Conservation (phyloP, 2,329 filamentous ascomycete genomes). For the Simplicillium aogashimaense region DNA sequence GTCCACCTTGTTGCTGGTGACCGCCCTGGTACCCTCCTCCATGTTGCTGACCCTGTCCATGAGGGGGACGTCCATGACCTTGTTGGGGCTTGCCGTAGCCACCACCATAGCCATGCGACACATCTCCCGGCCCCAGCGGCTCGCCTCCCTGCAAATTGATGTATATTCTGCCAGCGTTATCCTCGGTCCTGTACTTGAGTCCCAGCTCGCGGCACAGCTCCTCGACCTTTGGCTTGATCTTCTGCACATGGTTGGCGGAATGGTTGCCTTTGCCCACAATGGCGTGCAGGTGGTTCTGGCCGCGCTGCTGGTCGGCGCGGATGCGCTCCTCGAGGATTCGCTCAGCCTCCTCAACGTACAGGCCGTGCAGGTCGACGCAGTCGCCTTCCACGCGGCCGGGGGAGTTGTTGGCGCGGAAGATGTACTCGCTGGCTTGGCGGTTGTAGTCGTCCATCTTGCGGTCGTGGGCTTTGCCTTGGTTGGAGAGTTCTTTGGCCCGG, state of each 20-base stretch:
- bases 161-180: conserved; percentile 82
- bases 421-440: conserved; percentile 82
- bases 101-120: conserved; percentile 19
- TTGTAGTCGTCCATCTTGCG: conserved; percentile 82
- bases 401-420: conserved; percentile 92
- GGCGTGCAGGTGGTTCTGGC: conserved; percentile 78
- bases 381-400: conserved; percentile 63
- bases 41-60: conserved; percentile 33
- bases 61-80: conserved; percentile 24
- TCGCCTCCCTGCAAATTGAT: conserved; percentile 72
- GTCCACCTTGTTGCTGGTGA: conserved; percentile 28
- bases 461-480: conserved; percentile 78
- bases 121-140: conserved; percentile 38
- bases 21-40: conserved; percentile 29
- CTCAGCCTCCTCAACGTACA: conserved; percentile 92
- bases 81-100: conserved; percentile 23
- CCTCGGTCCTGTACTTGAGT: conserved; percentile 74
- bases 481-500: conserved; percentile 70
- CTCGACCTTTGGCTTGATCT: conserved; percentile 92
- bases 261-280: conserved; percentile 97
- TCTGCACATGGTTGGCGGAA: conserved; percentile 70
- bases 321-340: conserved; percentile 82
- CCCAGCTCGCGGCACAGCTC: conserved; percentile 75
- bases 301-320: conserved; percentile 59
- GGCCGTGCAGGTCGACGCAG: conserved; percentile 88